These are phyloP conservation scores for Citrus australasica DNA, from an alignment of 345 rosid genomes.

Conservation along the genomic window DNA sequence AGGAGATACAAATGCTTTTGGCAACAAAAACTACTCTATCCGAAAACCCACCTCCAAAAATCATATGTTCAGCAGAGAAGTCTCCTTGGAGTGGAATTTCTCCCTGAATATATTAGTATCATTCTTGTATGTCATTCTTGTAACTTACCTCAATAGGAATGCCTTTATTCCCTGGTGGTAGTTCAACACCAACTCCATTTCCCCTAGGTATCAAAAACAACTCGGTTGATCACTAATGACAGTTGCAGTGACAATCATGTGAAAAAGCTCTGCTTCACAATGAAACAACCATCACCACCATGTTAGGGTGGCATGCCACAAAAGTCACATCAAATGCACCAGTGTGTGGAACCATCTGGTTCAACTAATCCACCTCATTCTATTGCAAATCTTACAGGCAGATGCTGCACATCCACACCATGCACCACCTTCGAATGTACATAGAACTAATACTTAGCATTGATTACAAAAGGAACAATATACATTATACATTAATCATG, in stretches of 20 bases:
- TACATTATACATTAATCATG: too few relatives aligned
- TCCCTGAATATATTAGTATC: too few relatives aligned
- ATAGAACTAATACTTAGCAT: too few relatives aligned
- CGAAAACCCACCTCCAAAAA: too few relatives aligned
- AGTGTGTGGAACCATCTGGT: conserved; percentile 97
- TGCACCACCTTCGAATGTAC: conserved; percentile 99
- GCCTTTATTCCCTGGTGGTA: conserved; percentile 86
- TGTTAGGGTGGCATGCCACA: conserved; percentile 98
- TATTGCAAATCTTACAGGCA: conserved; percentile 96
- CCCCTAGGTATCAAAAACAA: conserved; percentile 97
- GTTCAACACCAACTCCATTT: conserved; percentile 71
- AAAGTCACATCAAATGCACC: conserved; percentile 93
- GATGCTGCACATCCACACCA: conserved; percentile 89
- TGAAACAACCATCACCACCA: conserved; percentile 99
- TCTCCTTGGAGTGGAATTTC: too few relatives aligned
- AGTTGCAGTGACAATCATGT: conserved; percentile 95
- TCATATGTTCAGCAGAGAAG: too few relatives aligned
- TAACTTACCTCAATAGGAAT: conserved; percentile 78
- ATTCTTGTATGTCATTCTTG: too few relatives aligned
- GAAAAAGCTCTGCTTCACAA: conserved; percentile 93
- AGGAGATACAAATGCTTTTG: too few relatives aligned
- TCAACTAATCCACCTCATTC: conserved; percentile 96
- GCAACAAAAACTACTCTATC: too few relatives aligned
- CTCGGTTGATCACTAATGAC: conserved; percentile 88
- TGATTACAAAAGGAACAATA: too few relatives aligned